Evolutionary conservation across 2,329 filamentous ascomycete genomes (phyloP), one percentile per base, ranked within the genome.

Genomic region (Aspergillus quadrilineatus): DNA sequence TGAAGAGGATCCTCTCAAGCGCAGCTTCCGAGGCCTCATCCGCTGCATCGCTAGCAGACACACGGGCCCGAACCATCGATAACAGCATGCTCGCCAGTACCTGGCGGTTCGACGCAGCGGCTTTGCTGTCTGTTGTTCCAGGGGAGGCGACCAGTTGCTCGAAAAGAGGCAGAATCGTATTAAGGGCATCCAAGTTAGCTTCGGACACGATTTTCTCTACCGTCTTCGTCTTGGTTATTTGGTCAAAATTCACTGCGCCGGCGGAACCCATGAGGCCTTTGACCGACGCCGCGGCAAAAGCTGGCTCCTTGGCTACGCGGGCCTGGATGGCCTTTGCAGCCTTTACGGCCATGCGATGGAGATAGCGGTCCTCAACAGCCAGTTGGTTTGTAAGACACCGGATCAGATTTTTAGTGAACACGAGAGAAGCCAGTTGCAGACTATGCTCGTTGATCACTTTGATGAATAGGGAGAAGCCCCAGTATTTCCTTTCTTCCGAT

Each of bases 401-500:
- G 75, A 95, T 86, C 22, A 97, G 78, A 65, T 96, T 96, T 60
- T 87, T 85, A 65, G 89, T 92, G 70, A 97, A 96, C 0, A 96
- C 78, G 7, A 80, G 61, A 72, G 80, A 51, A 77, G 83, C 64
- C 80, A 82, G 55, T 69, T 78, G 61, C 60, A 72, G 61, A 72
- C 83, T 69, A 66, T 77, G 76, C 37, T 76, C 79, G 32, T 79
- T 77, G 4, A 97, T 76, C 64, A 92, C 84, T 67, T 88, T 90
- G 65, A 88, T 86, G 67, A 97, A 90, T 2, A 97, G 83, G 66
- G 92, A 85, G 74, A 97, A 93, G 0, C 94, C 94, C 73, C 91
- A 92, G 67, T 90, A 91, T 73, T 97, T 97, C 55, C 95, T 89
- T 64, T 92, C 90, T 43, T 92, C 86, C 1, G 92, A 95, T 6